A percentile compares a stretch with the other conserved stretches of the same genome.
These are phyloP conservation scores for Stygiomarasmius scandens DNA, from an alignment of 1,284 basidiomycete species.

Conservation along the genomic window DNA sequence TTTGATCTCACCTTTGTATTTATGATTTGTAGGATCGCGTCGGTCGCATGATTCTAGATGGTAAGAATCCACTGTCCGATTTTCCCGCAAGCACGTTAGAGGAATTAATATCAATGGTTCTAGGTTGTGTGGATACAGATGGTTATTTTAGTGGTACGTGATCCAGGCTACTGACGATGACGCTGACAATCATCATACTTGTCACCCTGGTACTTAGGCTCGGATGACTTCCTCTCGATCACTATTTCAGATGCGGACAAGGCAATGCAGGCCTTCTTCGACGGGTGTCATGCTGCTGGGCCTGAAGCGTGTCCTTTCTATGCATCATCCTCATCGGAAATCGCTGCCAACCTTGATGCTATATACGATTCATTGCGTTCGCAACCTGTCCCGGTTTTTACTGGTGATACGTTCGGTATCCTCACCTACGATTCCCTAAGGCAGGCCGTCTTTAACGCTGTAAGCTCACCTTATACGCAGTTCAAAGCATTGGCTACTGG, in stretches of 20 bases:
- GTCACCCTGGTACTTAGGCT: too few species aligned
- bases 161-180: too few species aligned
- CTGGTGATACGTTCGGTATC: not conserved
- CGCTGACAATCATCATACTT: too few species aligned
- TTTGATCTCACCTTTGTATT: not conserved
- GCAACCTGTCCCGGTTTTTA: not conserved
- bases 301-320: slow-evolving; percentile 29
- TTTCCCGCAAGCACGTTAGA: not conserved
- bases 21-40: slow-evolving; percentile 35
- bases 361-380: not conserved
- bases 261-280: slow-evolving; percentile 27
- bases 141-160: slow-evolving; percentile 33
- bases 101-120: not conserved
- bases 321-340: slow-evolving; percentile 17
- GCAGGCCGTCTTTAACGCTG: slow-evolving; percentile 30
- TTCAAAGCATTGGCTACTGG: slow-evolving; percentile 38
- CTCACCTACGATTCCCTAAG: slow-evolving; percentile 23
- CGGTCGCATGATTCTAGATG: slow-evolving; percentile 42
- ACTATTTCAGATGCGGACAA: slow-evolving; percentile 29
- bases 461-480: slow-evolving; percentile 36
- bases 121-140: slow-evolving; percentile 38
- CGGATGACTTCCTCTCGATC: slow-evolving; percentile 29
- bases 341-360: not conserved
- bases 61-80: slow-evolving; percentile 2
- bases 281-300: slow-evolving; percentile 25